These are phyloP conservation scores for Nothophytophthora sp. DNA, from an alignment of 352 stramenopile species.

Conservation along the genomic window DNA sequence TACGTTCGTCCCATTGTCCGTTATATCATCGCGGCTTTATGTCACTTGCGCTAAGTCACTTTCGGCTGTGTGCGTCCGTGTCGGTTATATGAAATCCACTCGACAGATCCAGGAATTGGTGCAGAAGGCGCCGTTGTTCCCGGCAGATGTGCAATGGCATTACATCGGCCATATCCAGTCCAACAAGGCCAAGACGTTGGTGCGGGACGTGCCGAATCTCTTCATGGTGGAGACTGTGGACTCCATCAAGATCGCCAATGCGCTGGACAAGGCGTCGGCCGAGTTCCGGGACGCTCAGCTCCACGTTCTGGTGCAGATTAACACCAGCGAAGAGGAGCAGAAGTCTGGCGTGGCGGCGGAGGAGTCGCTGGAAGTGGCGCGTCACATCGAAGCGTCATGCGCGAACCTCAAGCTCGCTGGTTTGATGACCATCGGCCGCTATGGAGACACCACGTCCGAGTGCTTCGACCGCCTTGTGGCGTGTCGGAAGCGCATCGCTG, in stretches of 20 bases:
- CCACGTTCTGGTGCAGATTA: slow-evolving; percentile 97
- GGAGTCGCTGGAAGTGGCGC: slow-evolving; percentile 74
- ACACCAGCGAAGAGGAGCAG: slow-evolving; percentile 98
- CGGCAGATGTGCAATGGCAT: slow-evolving; percentile 95
- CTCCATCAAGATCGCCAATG: slow-evolving; percentile 96
- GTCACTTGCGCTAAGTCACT: slow-evolving; percentile 10
- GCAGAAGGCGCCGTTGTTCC: slow-evolving; percentile 91
- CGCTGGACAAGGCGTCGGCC: slow-evolving; percentile 90
- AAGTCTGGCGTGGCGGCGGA: slow-evolving; percentile 93
- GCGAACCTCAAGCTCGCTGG: slow-evolving; percentile 93
- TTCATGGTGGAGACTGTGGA: slow-evolving; percentile 97
- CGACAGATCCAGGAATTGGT: slow-evolving; percentile 97
- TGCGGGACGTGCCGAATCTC: slow-evolving; percentile 92
- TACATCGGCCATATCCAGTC: slow-evolving; percentile 99
- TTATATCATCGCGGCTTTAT: slow-evolving; percentile 3
- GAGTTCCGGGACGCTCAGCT: slow-evolving; percentile 77
- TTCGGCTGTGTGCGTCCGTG: too few species aligned
- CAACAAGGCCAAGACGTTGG: slow-evolving; percentile 96
- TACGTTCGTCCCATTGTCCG: slow-evolving; percentile 78
- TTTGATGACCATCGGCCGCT: slow-evolving; percentile 99
- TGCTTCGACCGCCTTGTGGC: slow-evolving; percentile 92
- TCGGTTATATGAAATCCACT: background rate
- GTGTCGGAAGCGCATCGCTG: slow-evolving; percentile 71
- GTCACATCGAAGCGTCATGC: slow-evolving; percentile 92
- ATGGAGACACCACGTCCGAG: slow-evolving; percentile 89